Conservation (phyloP, 163 green algal genomes). For the Scenedesmus sp. region DNA sequence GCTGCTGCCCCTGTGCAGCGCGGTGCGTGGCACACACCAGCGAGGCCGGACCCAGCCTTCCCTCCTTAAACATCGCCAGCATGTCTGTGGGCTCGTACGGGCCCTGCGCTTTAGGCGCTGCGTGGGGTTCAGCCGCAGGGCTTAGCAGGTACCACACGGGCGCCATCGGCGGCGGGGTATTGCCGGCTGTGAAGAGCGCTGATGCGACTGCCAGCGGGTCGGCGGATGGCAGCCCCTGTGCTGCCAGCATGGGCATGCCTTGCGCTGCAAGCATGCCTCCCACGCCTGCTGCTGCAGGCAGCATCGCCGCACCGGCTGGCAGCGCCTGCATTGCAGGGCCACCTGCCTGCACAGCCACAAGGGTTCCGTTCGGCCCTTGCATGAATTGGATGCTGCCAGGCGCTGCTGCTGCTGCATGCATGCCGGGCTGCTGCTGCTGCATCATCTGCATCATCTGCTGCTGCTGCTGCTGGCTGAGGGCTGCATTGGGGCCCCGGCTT, state of each 20-base stretch:
- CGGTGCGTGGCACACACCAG: conserved; percentile 26
- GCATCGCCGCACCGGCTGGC: not conserved
- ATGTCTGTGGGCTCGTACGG: conserved; percentile 37
- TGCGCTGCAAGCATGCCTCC: not conserved
- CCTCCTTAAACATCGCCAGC: conserved; percentile 24
- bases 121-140: conserved; percentile 7
- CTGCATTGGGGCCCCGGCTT: not conserved
- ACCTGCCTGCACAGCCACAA: not conserved
- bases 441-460: not conserved
- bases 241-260: conserved; percentile 4
- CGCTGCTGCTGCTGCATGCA: not conserved
- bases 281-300: conserved; percentile 24
- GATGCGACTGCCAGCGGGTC: conserved; percentile 2
- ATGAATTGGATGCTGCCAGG: conserved; percentile 27
- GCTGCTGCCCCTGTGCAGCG: not conserved
- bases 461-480: not conserved
- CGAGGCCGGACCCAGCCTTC: not conserved
- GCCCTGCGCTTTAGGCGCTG: not conserved
- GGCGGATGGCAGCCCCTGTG: not conserved
- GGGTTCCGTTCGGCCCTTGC: not conserved
- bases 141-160: conserved; percentile 35
- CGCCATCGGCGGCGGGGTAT: not conserved
- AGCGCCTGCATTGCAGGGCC: not conserved
- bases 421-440: conserved; percentile 1
- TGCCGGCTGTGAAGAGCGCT: conserved; percentile 23